phyloP scores from a whole-genome alignment of 2,329 filamentous ascomycete genomes.

The Sordariomycetes sp. region DNA sequence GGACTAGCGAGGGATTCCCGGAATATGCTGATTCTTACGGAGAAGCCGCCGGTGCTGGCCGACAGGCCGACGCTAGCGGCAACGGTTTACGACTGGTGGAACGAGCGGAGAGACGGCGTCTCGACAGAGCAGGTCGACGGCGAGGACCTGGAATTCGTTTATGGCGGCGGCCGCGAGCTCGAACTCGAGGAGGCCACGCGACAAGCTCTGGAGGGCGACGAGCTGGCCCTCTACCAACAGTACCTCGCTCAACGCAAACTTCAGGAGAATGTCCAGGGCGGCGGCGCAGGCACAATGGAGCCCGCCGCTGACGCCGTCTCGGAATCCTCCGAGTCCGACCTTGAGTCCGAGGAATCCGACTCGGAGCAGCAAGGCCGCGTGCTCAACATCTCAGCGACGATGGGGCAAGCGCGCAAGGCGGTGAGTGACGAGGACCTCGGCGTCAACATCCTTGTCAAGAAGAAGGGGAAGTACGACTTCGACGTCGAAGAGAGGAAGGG shows the following conservation, averaged over 20 bases:
- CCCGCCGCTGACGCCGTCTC: slow-evolving; percentile 64
- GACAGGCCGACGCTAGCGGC: slow-evolving; percentile 52
- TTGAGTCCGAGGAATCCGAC: slow-evolving; percentile 80
- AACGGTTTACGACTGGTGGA: slow-evolving; percentile 73
- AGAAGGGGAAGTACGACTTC: slow-evolving; percentile 86
- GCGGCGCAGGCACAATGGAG: slow-evolving; percentile 57
- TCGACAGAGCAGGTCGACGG: slow-evolving; percentile 42
- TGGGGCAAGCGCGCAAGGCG: slow-evolving; percentile 75
- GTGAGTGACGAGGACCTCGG: slow-evolving; percentile 86
- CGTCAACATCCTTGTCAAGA: slow-evolving; percentile 79
- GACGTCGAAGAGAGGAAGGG: slow-evolving; percentile 87
- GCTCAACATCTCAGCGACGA: slow-evolving; percentile 74
- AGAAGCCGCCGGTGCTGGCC: slow-evolving; percentile 43
- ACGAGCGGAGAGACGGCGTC: slow-evolving; percentile 54
- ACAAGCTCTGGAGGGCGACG: slow-evolving; percentile 60
- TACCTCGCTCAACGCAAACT: slow-evolving; percentile 83
- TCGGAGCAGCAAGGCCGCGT: slow-evolving; percentile 85
- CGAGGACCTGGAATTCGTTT: slow-evolving; percentile 55
- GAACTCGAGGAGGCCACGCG: slow-evolving; percentile 50
- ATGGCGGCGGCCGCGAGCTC: slow-evolving; percentile 52
- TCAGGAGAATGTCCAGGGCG: slow-evolving; percentile 66
- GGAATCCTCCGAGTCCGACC: slow-evolving; percentile 78
- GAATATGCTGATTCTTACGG: slow-evolving; percentile 82
- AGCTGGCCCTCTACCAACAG: slow-evolving; percentile 77
- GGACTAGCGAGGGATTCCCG: slow-evolving; percentile 63